Evolutionary conservation across 768 basidiomycete species (phyloP).

Genomic region (Boletus fagicola): DNA sequence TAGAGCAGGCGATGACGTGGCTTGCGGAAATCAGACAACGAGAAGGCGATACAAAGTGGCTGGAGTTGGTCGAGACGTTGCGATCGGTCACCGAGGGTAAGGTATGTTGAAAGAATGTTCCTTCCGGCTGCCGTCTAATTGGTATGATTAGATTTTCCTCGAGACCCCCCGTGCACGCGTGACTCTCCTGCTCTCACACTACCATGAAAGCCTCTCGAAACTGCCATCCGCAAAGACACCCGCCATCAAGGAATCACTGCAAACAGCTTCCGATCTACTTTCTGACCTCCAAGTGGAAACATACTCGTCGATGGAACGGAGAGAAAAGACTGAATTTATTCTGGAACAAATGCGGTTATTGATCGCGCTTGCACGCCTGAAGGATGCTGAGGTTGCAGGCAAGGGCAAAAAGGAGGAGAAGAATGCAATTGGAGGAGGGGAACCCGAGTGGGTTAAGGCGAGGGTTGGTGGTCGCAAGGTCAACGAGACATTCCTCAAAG

Average conservation of each 20-base stretch:
- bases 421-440: conserved; percentile 65
- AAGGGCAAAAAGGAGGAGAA: conserved; percentile 53
- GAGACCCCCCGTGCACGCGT: conserved; percentile 96
- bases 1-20: conserved; percentile 83
- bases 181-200: conserved; percentile 78
- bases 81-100: conserved; percentile 95
- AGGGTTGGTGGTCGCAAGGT: conserved; percentile 90
- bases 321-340: conserved; percentile 98
- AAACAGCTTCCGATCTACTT: conserved; percentile 87
- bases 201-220: conserved; percentile 73
- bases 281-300: conserved; percentile 98
- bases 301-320: conserved; percentile 96
- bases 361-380: conserved; percentile 70
- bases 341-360: conserved; percentile 95
- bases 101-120: conserved; percentile 44
- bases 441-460: conserved; percentile 91
- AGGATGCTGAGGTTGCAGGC: conserved; percentile 62
- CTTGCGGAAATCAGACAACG: conserved; percentile 69
- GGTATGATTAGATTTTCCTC: conserved; percentile 73
- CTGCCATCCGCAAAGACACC: conserved; percentile 40
- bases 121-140: background rate
- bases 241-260: conserved; percentile 61
- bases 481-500: conserved; percentile 89
- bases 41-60: conserved; percentile 72
- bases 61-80: conserved; percentile 86